Percentiles rank a stretch among this genome's conserved stretches.
These are phyloP conservation scores for Penicillium egyptiacum DNA, from an alignment of 495 filamentous ascomycete species.

Conservation along the genomic window DNA sequence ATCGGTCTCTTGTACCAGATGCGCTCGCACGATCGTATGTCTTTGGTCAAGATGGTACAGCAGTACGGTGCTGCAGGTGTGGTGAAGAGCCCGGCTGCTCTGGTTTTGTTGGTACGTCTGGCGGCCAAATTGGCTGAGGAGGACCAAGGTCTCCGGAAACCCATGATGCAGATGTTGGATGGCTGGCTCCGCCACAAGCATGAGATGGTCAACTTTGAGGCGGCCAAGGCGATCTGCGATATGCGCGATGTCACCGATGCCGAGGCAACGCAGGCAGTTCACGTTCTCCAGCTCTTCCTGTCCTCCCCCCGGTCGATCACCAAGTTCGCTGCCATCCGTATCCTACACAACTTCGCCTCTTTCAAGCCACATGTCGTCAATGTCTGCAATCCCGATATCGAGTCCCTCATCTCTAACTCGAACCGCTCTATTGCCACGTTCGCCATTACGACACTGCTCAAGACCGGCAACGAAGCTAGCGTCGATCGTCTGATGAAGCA, in stretches of 20 bases:
- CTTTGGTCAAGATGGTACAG: conserved; percentile 99
- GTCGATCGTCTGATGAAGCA: conserved; percentile 99
- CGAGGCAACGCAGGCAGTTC: conserved; percentile 89
- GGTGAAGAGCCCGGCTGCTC: conserved; percentile 90
- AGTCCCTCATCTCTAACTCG: conserved; percentile 89
- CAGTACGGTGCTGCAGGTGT: conserved; percentile 90
- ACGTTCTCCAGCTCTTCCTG: conserved; percentile 93
- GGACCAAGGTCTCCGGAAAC: conserved; percentile 80
- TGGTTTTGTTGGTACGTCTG: conserved; percentile 86
- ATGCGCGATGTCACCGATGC: conserved; percentile 89
- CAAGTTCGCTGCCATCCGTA: conserved; percentile 96
- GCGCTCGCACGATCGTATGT: conserved; percentile 96
- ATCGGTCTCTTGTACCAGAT: conserved; percentile 98
- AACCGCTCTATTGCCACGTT: conserved; percentile 98
- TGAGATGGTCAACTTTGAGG: conserved; percentile 99
- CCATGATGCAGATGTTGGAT: conserved; percentile 93
- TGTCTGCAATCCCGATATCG: conserved; percentile 94
- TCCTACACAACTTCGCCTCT: conserved; percentile 91
- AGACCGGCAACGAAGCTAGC: conserved; percentile 95
- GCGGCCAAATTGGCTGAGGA: conserved; percentile 96
- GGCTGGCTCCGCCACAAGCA: conserved; percentile 98
- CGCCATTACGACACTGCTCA: conserved; percentile 95
- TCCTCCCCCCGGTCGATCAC: conserved; percentile 95
- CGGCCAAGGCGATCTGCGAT: conserved; percentile 94
- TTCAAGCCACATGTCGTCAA: conserved; percentile 93